These are phyloP conservation scores for Rhodotorula sp. DNA, from an alignment of 1,284 basidiomycete species.

Conservation along the genomic window DNA sequence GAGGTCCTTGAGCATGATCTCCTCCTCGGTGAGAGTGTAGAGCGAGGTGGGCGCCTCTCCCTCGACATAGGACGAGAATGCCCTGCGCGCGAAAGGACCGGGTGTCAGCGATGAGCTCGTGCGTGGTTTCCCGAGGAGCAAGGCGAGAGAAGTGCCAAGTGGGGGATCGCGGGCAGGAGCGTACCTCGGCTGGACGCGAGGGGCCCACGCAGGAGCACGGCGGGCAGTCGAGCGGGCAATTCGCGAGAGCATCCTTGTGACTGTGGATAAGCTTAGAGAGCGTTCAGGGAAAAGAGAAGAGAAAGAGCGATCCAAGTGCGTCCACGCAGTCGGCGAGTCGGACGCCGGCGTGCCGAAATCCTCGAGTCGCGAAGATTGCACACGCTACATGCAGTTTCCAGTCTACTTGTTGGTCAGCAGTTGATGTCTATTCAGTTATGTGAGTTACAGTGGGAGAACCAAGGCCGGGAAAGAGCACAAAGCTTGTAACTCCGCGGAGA, in stretches of 20 bases:
- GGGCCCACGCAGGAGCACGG: background rate
- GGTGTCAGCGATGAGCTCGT: background rate
- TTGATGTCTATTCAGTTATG: too few species aligned
- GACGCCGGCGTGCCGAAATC: background rate
- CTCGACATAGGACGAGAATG: slow-evolving; percentile 26
- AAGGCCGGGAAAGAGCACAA: too few species aligned
- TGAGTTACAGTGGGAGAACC: too few species aligned
- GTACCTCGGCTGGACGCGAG: background rate
- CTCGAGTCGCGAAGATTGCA: background rate
- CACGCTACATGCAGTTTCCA: too few species aligned
- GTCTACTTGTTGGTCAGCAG: too few species aligned
- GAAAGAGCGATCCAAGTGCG: background rate
- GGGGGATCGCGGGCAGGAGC: background rate
- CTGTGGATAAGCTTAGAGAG: background rate
- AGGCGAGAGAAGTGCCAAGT: background rate
- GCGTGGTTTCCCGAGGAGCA: background rate
- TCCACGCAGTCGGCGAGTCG: background rate
- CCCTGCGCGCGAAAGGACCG: background rate
- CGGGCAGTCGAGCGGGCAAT: slow-evolving; percentile 2
- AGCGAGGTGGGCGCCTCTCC: slow-evolving; percentile 49
- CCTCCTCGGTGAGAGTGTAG: slow-evolving; percentile 82
- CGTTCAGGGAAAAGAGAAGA: background rate
- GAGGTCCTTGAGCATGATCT: slow-evolving; percentile 81
- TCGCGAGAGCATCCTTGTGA: background rate
- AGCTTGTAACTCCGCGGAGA: too few species aligned